Percentiles rank a stretch among this genome's conserved stretches.
phyloP scores from a whole-genome alignment of 352 stramenopile species.

The Phytopythium cucurbitacearum region DNA sequence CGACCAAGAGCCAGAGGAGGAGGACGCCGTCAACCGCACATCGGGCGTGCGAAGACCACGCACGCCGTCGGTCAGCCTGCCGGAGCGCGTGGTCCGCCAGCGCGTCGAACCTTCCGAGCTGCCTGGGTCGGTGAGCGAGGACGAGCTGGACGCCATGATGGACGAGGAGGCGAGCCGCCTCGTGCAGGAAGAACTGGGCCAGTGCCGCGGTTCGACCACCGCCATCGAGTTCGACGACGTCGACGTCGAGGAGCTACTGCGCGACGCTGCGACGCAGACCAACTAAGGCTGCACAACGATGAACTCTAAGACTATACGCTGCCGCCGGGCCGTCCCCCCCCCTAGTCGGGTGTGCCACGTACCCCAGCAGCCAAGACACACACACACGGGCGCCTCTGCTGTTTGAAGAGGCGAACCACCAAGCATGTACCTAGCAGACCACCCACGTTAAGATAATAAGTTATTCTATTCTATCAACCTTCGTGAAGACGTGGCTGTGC shows the following conservation, averaged over 20 bases:
- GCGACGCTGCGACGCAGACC: slow-evolving; percentile 22
- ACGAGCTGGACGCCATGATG: slow-evolving; percentile 34
- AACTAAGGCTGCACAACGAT: slow-evolving; percentile 13
- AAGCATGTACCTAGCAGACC: too few relatives aligned
- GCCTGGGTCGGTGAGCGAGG: slow-evolving; percentile 13
- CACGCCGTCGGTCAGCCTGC: slow-evolving; percentile 12
- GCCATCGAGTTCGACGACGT: slow-evolving; percentile 48
- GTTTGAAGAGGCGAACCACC: too few relatives aligned
- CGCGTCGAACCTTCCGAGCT: slow-evolving; percentile 28
- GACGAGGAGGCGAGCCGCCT: slow-evolving; percentile 59
- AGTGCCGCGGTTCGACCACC: slow-evolving; percentile 5
- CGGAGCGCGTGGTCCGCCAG: slow-evolving; percentile 47
- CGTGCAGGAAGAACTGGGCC: slow-evolving; percentile 48
- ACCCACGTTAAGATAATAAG: too few relatives aligned
- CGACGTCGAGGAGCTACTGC: slow-evolving; percentile 61
- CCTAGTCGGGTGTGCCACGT: not conserved
- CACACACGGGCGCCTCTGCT: too few relatives aligned
- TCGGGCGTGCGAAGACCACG: slow-evolving; percentile 39
- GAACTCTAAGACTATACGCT: slow-evolving; percentile 8
- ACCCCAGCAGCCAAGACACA: too few relatives aligned
- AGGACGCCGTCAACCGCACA: slow-evolving; percentile 12
- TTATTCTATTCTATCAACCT: too few relatives aligned
- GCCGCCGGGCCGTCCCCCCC: not conserved
- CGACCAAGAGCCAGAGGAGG: slow-evolving; percentile 15
- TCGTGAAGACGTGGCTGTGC: too few relatives aligned